Percentiles rank a stretch among this genome's conserved stretches.
Conservation (phyloP, 305 asterid species). For the Rubia peregrina region DNA sequence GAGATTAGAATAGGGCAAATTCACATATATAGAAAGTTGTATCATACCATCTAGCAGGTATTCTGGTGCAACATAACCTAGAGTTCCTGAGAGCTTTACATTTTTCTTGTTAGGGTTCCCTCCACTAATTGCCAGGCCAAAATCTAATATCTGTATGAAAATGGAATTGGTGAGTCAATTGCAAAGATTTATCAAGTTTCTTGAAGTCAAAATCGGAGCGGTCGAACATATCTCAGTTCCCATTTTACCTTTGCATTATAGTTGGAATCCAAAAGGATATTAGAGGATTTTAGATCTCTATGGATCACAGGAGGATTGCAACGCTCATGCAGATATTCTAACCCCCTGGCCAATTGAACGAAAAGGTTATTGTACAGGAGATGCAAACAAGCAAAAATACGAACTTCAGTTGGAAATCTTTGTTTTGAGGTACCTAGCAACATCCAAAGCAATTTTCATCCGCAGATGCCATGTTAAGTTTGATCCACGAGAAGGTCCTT, state of each 20-base stretch:
- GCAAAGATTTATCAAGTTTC: neutral
- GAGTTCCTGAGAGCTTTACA: slow-evolving; percentile 72
- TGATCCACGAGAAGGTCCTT: slow-evolving; percentile 60
- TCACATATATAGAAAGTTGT: neutral
- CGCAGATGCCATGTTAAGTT: slow-evolving; percentile 75
- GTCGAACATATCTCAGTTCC: neutral
- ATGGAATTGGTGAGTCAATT: slow-evolving; percentile 14
- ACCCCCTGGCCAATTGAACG: slow-evolving; percentile 43
- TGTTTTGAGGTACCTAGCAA: slow-evolving; percentile 55
- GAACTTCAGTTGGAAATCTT: neutral
- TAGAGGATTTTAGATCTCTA: slow-evolving; percentile 79
- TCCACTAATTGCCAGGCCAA: slow-evolving; percentile 68
- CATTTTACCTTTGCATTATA: slow-evolving; percentile 69
- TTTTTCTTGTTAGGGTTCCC: slow-evolving; percentile 43
- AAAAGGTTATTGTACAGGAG: neutral
- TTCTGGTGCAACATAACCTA: slow-evolving; percentile 92
- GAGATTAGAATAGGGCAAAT: slow-evolving; percentile 10
- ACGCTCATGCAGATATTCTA: slow-evolving; percentile 81
- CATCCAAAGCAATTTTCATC: slow-evolving; percentile 86
- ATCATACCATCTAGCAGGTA: slow-evolving; percentile 71
- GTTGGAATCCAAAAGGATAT: slow-evolving; percentile 72
- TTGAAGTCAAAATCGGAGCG: neutral
- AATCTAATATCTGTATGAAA: slow-evolving; percentile 69
- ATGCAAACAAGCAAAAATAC: neutral
- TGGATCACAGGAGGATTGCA: slow-evolving; percentile 86